Evolutionary conservation across 208 protist genomes (phyloP), one percentile per base, ranked within the genome.

Genomic region (Leishmania guyanensis): DNA sequence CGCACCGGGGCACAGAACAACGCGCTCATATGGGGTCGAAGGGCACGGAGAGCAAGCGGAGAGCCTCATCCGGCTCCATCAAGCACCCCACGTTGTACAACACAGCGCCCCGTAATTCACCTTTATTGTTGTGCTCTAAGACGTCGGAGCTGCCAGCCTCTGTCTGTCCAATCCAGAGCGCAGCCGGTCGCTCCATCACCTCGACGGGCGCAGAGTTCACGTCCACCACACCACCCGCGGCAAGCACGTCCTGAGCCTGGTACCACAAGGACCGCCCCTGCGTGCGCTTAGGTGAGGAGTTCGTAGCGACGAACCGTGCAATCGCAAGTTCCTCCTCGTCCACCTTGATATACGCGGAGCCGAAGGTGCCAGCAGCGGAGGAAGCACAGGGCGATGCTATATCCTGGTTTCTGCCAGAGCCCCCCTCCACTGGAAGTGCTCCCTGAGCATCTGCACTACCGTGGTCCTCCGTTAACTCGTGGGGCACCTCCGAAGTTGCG

Each of bases 171-270:
- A 73, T 50, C 68, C 36, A 73, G 10, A 17, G 43, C 26, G 3
- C 43, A n/a, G 10, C 26, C 43, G 68, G 20, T 4, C 26, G 22
- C 51, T 39, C 14, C 51, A 33, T 39, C 51, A 93, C 89, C 58
- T 91, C 88, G 1, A 95, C 88, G 8, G 94, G 94, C 5, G 89
- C 79, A 26, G 90, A 87, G 75, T 97, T 97, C 43, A 95, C 92
- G 77, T 96, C 90, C 33, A 95, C 88, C n/a, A 91, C 78, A 43
- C 92, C 92, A 53, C 89, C 86, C 4, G 78, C 65, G 8, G 87
- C 65, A 22, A 97, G 86, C 54, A 97, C 87, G 58, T 97, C 88
- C 29, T 89, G 82, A 10, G 94, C 90, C 2, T 60, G 33, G 80
- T 93, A 96, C 92, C 94, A 97, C 39, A 97, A 70, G 39, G 81